These are phyloP conservation scores for Penicillium oxalicum DNA, from an alignment of 2,329 filamentous ascomycete species.

Conservation along the genomic window DNA sequence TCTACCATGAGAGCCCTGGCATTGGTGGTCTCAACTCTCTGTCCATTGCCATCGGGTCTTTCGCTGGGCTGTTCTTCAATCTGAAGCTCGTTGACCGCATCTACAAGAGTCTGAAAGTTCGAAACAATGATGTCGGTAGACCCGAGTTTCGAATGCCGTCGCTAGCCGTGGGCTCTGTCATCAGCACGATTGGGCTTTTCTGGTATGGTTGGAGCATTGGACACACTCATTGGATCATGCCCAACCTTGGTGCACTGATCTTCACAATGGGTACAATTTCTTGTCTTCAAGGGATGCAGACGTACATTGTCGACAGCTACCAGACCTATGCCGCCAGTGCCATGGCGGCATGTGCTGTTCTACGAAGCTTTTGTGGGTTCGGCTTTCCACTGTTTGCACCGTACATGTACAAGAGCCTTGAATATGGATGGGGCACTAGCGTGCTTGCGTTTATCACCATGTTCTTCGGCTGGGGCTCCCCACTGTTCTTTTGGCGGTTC, in stretches of 20 bases:
- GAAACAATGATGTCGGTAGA: conserved; percentile 37
- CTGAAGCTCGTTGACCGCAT: conserved; percentile 47
- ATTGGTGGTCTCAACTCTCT: conserved; percentile 60
- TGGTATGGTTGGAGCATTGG: conserved; percentile 54
- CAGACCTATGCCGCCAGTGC: conserved; percentile 37
- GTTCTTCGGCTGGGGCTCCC: conserved; percentile 41
- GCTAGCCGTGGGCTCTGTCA: conserved; percentile 38
- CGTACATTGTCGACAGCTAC: conserved; percentile 39
- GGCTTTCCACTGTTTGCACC: conserved; percentile 40
- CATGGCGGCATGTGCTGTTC: conserved; percentile 30
- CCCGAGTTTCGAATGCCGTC: conserved; percentile 60
- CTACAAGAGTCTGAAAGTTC: conserved; percentile 43
- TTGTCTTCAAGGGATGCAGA: conserved; percentile 43
- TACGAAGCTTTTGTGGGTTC: conserved; percentile 37
- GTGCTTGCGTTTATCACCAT: conserved; percentile 37
- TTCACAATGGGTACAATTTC: conserved; percentile 46
- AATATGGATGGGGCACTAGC: conserved; percentile 39
- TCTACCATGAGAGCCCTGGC: conserved; percentile 52
- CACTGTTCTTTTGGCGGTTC: conserved; percentile 47
- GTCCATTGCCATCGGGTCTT: conserved; percentile 57
- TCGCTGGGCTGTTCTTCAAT: conserved; percentile 48
- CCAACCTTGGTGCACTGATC: conserved; percentile 49
- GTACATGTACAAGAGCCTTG: conserved; percentile 34
- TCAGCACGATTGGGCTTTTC: conserved; percentile 42
- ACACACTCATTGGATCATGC: conserved; percentile 49